Conservation (phyloP, 352 stramenopile genomes). For the Phytophthora fragariae region DNA sequence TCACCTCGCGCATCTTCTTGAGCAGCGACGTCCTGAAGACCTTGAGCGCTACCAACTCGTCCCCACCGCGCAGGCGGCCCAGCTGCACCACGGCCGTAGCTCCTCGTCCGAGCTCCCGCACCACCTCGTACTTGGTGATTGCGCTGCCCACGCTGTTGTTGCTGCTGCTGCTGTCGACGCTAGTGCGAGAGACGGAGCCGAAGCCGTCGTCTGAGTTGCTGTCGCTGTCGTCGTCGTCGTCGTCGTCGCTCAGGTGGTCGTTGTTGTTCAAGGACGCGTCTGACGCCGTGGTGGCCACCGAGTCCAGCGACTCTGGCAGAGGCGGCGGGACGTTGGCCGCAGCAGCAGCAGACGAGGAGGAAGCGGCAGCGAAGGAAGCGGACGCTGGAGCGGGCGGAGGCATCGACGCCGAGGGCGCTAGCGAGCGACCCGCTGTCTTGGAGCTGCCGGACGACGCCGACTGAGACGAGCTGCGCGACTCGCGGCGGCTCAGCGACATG, state of each 20-base stretch:
- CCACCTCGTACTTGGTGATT: constrained; percentile 85
- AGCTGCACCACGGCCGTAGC: constrained; percentile 86
- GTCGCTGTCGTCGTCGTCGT: constrained; percentile 46
- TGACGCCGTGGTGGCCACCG: constrained; percentile 47
- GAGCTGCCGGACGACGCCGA: constrained; percentile 10
- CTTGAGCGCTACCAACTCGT: constrained; percentile 80
- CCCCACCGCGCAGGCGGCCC: constrained; percentile 60
- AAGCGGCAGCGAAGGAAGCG: constrained; percentile 1
- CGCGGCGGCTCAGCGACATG: constrained; percentile 44
- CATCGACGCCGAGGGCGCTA: constrained; percentile 37
- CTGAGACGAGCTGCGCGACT: constrained; percentile 32
- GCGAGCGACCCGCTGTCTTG: constrained; percentile 16
- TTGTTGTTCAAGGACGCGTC: constrained; percentile 41
- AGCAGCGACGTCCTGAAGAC: constrained; percentile 89
- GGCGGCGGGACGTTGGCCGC: neutral
- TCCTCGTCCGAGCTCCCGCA: constrained; percentile 81
- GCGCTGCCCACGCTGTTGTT: constrained; percentile 30
- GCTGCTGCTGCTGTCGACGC: constrained; percentile 16
- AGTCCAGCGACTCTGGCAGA: constrained; percentile 41
- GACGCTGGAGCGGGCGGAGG: constrained; percentile 26
- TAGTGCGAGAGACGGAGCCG: neutral
- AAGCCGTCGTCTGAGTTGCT: constrained; percentile 43
- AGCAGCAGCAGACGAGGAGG: neutral
- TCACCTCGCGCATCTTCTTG: constrained; percentile 88
- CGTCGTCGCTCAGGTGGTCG: constrained; percentile 51